Evolutionary conservation across 371 early-diverging fungal genomes (phyloP), one percentile per base, ranked within the genome.

Genomic region (Mucor irregularis): DNA sequence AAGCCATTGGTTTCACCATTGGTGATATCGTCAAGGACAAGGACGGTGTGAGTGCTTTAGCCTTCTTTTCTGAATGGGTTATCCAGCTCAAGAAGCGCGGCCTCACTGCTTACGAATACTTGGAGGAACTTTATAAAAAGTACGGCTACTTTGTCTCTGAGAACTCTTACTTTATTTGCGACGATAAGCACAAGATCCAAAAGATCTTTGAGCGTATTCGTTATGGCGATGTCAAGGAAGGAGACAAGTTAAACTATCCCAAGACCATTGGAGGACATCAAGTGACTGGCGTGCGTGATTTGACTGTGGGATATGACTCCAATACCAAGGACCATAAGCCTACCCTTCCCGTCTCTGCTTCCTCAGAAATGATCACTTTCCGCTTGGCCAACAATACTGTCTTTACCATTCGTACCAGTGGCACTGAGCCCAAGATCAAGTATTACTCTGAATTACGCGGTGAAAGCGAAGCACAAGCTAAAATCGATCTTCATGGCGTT

Each of bases 401-500:
- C 17, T 81, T 90, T 48, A 92, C 91, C 2, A 71, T 90, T 60
- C 80, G 92, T 55, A 91, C 92, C 7, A 91, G 88, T 54, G 97
- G 97, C 13, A 97, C 97, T 2, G 97, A 96, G 66, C 96, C 97
- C 47, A 96, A 97, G 71, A 90, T 97, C 74, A 97, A 97, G 73
- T 97, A 91, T 66, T 97, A 97, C 58, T 78, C 87, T 24, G 98
- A 96, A 61, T 78, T 91, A 31, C 76, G 83, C 31, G 88, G 87
- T 13, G 51, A 63, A 7, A 62, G 58, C 14, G 81, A 81, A 54
- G 76, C 69, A 14, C 73, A 84, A 59, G 83, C 83, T 29, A 77
- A 63, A 29, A 47, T 40, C 10, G 81, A 80, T 30, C 55, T 80
- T 22, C 61, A 58, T 44, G 66, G 62, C 30, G 78, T 83, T 17